Evolutionary conservation across 1,139 yeast species (phyloP), one percentile per base, ranked within the genome.

Genomic region (Candida sp.): DNA sequence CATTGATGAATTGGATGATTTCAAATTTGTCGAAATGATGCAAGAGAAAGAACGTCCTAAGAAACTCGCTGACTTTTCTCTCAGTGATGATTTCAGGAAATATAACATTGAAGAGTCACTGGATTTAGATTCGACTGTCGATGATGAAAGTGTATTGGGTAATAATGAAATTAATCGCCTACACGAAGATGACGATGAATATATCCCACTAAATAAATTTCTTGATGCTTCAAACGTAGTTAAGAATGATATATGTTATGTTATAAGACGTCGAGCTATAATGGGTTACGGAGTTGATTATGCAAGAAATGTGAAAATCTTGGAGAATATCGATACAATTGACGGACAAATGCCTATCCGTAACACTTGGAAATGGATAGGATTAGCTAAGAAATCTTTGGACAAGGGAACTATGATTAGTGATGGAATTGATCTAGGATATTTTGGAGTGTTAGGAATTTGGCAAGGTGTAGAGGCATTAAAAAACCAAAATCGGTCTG

Each of bases 361-460:
- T 49, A 84, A 87, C 53, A 84, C 96, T 0, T 91, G 98, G 98
- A 81, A 84, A 55, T 91, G 97, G 97, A 64, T 91, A 23, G 78
- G 82, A 5, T 77, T 87, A 40, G 90, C 95, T 0, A 75, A 80
- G 46, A 79, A 78, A 40, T 77, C 89, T 1, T 81, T 84, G 15
- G 80, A 77, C 27, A 81, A 84, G 43, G 88, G 88, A 0, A 71
- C 84, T 2, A 84, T 87, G 88, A 68, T 79, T 1, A 75, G 84
- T 1, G 83, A 81, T 22, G 75, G 76, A 6, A 68, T 88, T 27
- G 97, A 93, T 59, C 73, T 93, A 34, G 95, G 96, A 2, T 90
- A 80, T 60, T 85, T 87, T 53, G 99, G 98, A 5, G 95, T 91
- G 1, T 63, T 82, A 32, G 96, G 96, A 11, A 82, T 91, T 34